Percentiles rank a stretch among this genome's conserved stretches.
phyloP scores from a whole-genome alignment of 164 flowering plant species.

The Malania oleifera region DNA sequence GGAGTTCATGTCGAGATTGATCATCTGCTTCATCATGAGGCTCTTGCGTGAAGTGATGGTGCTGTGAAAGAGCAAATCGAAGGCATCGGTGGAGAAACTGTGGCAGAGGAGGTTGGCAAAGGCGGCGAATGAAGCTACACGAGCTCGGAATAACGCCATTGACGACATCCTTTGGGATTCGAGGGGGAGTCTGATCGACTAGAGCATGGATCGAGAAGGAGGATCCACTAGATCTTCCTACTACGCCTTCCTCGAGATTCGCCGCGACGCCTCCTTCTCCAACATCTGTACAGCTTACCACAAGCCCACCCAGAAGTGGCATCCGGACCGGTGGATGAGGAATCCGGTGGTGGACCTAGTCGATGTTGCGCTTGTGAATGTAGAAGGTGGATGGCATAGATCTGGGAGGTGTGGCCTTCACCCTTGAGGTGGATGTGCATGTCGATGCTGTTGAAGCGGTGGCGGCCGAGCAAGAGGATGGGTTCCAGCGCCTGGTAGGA shows the following conservation, averaged over 20 bases:
- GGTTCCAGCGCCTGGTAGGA: no score
- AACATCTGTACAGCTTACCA: conserved; percentile 75
- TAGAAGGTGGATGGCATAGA: no score
- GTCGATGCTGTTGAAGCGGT: no score
- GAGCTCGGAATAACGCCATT: conserved; percentile 18
- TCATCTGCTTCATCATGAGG: conserved; percentile 22
- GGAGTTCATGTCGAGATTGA: conserved; percentile 31
- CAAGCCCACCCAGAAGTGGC: conserved; percentile 93
- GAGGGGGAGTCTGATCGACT: no score
- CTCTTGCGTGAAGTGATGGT: conserved; percentile 9
- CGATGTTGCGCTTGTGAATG: no score
- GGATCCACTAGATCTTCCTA: conserved; percentile 53
- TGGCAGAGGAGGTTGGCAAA: not conserved
- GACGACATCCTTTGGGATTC: not conserved
- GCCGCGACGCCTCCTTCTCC: conserved; percentile 57
- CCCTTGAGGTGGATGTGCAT: no score
- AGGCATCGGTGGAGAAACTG: conserved; percentile 1
- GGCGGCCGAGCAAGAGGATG: no score
- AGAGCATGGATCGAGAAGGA: conserved; percentile 51
- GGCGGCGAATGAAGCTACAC: conserved; percentile 11
- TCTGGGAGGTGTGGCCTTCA: no score
- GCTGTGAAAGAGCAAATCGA: not conserved
- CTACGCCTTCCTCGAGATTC: conserved; percentile 67
- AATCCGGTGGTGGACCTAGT: conserved; percentile 49
- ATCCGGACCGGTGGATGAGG: conserved; percentile 71